Conservation (phyloP, 2,329 filamentous ascomycete genomes). For the Cordyceps tenuipes region DNA sequence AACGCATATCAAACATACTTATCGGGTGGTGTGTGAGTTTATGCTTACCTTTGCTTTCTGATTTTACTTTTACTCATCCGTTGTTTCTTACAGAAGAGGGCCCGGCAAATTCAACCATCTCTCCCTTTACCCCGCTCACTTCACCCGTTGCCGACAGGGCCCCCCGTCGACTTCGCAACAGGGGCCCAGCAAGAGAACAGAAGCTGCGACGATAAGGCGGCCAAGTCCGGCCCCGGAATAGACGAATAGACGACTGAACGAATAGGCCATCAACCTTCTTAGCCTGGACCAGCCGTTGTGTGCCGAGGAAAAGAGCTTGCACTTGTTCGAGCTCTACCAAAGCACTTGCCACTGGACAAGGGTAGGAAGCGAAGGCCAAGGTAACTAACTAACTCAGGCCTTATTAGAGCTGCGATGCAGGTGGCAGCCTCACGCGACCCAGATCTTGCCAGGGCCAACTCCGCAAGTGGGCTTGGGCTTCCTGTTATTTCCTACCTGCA, state of each 20-base stretch:
- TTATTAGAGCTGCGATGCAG: neutral
- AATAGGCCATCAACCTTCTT: neutral
- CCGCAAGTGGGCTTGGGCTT: neutral
- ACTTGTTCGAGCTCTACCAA: neutral
- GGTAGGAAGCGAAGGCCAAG: neutral
- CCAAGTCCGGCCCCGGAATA: neutral
- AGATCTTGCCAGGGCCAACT: neutral
- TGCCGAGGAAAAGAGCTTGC: neutral
- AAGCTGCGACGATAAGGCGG: neutral
- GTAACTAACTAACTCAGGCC: neutral
- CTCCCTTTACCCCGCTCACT: neutral
- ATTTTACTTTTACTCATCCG: neutral
- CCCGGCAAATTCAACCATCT: neutral
- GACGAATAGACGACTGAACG: neutral
- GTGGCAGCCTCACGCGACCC: neutral
- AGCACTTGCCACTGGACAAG: neutral
- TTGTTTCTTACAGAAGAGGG: neutral
- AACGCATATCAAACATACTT: neutral
- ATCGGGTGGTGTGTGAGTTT: too few relatives aligned
- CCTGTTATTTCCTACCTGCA: neutral
- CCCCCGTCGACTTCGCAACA: constrained; percentile 2
- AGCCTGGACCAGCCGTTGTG: neutral
- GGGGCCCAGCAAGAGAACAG: neutral
- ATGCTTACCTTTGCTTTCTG: too few relatives aligned
- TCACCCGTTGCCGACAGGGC: neutral